A percentile compares a stretch with the other conserved stretches of the same genome.
Evolutionary conservation across 768 basidiomycete species (phyloP).

Genomic region (Tulasnella calospora): DNA sequence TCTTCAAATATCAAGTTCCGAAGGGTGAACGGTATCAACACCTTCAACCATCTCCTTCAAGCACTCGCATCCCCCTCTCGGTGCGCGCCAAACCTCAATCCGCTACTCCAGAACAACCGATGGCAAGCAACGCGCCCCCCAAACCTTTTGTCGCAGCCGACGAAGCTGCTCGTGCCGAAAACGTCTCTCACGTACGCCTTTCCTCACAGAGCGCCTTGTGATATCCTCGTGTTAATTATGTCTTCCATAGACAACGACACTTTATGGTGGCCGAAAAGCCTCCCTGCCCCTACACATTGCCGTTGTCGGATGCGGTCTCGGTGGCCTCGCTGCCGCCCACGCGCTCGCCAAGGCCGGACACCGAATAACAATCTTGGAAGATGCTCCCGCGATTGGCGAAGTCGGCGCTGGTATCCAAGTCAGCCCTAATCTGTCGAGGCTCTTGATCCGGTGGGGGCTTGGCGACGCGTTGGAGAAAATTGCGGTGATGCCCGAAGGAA

Average conservation of each 20-base stretch:
- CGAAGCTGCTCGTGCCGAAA: slow-evolving; percentile 13
- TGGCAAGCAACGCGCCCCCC: neutral
- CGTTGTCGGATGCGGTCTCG: slow-evolving; percentile 52
- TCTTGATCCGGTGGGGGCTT: slow-evolving; percentile 53
- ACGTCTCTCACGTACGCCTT: slow-evolving; percentile 1
- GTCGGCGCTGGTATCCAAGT: slow-evolving; percentile 33
- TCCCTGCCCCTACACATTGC: slow-evolving; percentile 43
- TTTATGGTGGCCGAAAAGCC: slow-evolving; percentile 34
- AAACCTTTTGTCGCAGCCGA: slow-evolving; percentile 23
- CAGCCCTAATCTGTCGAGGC: slow-evolving; percentile 56
- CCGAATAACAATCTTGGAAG: slow-evolving; percentile 55
- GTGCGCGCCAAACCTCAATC: neutral
- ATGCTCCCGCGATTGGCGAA: slow-evolving; percentile 45
- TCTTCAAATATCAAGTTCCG: slow-evolving; percentile 4
- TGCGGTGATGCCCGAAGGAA: slow-evolving; percentile 40
- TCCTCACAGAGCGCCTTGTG: neutral
- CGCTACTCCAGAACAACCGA: neutral
- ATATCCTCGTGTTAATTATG: neutral
- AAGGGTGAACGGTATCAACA: neutral
- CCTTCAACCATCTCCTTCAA: neutral
- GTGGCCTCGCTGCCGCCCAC: slow-evolving; percentile 54
- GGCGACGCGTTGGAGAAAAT: slow-evolving; percentile 42
- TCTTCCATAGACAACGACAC: neutral
- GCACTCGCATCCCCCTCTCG: neutral
- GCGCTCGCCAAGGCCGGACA: slow-evolving; percentile 55